Percentiles rank a stretch among this genome's conserved stretches.
Evolutionary conservation across 345 rosid species (phyloP).

Genomic region (Streptanthus diversifolius): DNA sequence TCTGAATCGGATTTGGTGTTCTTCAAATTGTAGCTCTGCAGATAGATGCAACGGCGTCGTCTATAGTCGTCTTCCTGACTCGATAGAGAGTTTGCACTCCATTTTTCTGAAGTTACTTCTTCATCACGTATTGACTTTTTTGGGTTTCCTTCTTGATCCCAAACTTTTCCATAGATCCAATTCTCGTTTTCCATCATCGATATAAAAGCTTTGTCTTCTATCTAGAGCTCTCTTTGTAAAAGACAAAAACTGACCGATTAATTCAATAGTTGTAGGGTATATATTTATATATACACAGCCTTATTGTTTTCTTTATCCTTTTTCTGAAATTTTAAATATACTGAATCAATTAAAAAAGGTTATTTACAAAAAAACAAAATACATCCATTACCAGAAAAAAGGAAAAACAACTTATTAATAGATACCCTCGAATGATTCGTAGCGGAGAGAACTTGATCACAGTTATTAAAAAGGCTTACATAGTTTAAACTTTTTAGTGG

Average conservation of each 20-base stretch:
- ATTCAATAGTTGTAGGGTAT: not conserved
- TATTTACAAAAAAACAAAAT: not conserved
- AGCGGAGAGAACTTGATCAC: no score
- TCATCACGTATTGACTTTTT: not conserved
- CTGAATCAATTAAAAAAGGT: not conserved
- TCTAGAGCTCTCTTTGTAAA: not conserved
- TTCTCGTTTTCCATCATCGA: slow-evolving; percentile 2
- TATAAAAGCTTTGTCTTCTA: not conserved
- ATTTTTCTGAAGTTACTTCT: slow-evolving; percentile 7
- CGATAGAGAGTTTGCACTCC: not conserved
- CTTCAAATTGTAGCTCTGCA: slow-evolving; percentile 17
- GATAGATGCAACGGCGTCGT: slow-evolving; percentile 3
- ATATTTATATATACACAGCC: not conserved
- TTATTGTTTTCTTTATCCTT: not conserved
- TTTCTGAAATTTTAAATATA: not conserved
- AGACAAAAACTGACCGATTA: not conserved
- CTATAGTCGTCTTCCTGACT: not conserved
- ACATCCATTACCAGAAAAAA: not conserved
- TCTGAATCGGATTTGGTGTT: not conserved
- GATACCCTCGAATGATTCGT: no score
- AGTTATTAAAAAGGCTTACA: no score
- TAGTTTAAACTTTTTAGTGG: no score
- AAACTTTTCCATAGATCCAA: slow-evolving; percentile 15
- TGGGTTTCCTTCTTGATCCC: slow-evolving; percentile 20
- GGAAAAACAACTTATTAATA: no score